A percentile compares a stretch with the other conserved stretches of the same genome.
phyloP scores from a whole-genome alignment of 1,284 basidiomycete species.

The Rugosomyces carneus region DNA sequence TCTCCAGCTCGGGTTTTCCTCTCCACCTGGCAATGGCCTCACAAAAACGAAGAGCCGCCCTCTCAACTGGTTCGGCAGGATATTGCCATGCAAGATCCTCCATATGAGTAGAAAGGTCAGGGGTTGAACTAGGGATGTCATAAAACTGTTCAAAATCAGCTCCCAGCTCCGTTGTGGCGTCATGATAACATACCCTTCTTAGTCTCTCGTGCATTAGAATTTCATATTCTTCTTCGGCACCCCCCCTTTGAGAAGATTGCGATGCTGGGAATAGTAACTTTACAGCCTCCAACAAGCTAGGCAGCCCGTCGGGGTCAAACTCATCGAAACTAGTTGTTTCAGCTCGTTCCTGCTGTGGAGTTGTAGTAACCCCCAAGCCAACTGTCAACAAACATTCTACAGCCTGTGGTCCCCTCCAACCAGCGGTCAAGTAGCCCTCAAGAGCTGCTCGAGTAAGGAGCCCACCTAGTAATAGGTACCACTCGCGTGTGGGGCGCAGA shows the following conservation, averaged over 20 bases:
- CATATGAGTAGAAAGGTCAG: constrained; percentile 73
- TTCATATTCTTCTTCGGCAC: constrained; percentile 59
- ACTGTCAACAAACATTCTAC: constrained; percentile 70
- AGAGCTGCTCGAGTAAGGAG: constrained; percentile 72
- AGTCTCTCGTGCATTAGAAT: constrained; percentile 60
- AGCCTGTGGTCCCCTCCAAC: constrained; percentile 67
- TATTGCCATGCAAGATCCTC: constrained; percentile 74
- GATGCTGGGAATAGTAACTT: constrained; percentile 63
- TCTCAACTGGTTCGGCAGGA: constrained; percentile 74
- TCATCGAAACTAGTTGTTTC: constrained; percentile 43
- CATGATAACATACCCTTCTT: constrained; percentile 43
- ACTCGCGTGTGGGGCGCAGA: constrained; percentile 62
- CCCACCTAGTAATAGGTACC: constrained; percentile 74
- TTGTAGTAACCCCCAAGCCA: constrained; percentile 49
- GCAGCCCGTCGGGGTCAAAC: constrained; percentile 74
- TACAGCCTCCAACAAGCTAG: constrained; percentile 57
- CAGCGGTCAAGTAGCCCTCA: constrained; percentile 75
- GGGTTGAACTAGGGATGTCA: constrained; percentile 60
- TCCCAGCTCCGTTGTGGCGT: neutral
- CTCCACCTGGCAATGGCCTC: constrained; percentile 75
- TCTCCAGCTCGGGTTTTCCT: constrained; percentile 76
- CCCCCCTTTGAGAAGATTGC: constrained; percentile 28
- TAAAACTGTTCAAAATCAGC: constrained; percentile 48
- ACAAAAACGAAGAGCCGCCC: constrained; percentile 69
- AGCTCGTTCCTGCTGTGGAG: constrained; percentile 13